Conservation (phyloP, 139 green algal genomes). For the Diplosphaera chodatii region DNA sequence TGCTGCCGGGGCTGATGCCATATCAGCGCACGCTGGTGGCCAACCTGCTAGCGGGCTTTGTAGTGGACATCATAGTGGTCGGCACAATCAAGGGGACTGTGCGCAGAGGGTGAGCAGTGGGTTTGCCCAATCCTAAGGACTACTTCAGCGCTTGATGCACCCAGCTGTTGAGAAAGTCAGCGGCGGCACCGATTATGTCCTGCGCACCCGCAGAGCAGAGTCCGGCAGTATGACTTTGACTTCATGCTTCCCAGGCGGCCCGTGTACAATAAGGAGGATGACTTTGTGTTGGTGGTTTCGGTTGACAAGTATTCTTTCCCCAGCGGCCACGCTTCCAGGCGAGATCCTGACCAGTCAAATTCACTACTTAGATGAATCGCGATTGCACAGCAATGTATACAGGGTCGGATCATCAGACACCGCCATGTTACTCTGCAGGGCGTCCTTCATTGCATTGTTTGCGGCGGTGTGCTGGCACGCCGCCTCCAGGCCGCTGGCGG, state of each 20-base stretch:
- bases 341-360: neutral
- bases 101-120: slow-evolving; percentile 8
- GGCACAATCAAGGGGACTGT: slow-evolving; percentile 37
- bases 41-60: slow-evolving; percentile 39
- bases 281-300: slow-evolving; percentile 49
- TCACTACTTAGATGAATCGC: too few relatives aligned
- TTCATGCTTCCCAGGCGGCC: slow-evolving; percentile 17
- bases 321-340: slow-evolving; percentile 44
- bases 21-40: neutral
- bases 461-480: slow-evolving; percentile 9
- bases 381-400: too few relatives aligned
- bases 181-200: too few relatives aligned
- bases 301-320: slow-evolving; percentile 60
- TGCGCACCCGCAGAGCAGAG: too few relatives aligned
- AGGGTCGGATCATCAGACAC: too few relatives aligned
- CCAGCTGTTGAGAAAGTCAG: too few relatives aligned
- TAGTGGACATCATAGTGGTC: slow-evolving; percentile 45
- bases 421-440: slow-evolving; percentile 22
- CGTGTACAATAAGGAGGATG: slow-evolving; percentile 41
- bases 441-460: slow-evolving; percentile 40
- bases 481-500: slow-evolving; percentile 3
- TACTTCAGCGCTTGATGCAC: too few relatives aligned
- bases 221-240: too few relatives aligned
- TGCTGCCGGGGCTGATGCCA: slow-evolving; percentile 6
- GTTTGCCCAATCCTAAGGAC: too few relatives aligned